Conservation (phyloP, 106 monocot genomes). For the Amphibolis antarctica region DNA sequence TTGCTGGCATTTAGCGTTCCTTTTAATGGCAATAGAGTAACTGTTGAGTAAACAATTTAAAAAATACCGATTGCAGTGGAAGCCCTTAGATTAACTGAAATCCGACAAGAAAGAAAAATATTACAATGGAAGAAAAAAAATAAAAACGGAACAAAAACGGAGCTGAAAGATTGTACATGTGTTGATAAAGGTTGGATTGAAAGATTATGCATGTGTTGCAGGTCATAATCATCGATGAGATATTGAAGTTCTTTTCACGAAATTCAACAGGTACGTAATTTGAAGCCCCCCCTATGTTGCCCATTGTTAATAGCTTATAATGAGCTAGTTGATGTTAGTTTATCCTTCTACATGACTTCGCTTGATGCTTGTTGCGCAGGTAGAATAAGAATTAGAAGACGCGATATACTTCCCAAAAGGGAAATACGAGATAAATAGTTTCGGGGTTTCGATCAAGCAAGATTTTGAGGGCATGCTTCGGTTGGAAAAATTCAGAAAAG, state of each 20-base stretch:
- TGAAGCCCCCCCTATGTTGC: not conserved
- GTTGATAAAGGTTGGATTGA: no score
- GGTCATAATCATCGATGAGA: constrained; percentile 93
- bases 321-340: not conserved
- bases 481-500: not conserved
- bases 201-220: constrained; percentile 10
- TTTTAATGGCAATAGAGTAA: no score
- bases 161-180: no score
- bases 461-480: not conserved
- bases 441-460: not conserved
- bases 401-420: constrained; percentile 71
- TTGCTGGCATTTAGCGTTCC: no score
- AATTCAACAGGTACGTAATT: constrained; percentile 64
- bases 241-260: constrained; percentile 90
- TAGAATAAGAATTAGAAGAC: constrained; percentile 64
- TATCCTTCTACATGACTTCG: not conserved
- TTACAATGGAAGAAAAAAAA: not conserved
- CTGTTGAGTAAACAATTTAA: no score
- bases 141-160: not conserved
- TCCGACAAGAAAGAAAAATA: not conserved
- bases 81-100: no score
- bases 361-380: constrained; percentile 26
- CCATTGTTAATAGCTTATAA: not conserved
- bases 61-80: no score
- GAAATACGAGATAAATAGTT: constrained; percentile 53